Percentiles rank a stretch among this genome's conserved stretches.
Conservation (phyloP, 768 basidiomycete species). For the Agrocybe praecox region DNA sequence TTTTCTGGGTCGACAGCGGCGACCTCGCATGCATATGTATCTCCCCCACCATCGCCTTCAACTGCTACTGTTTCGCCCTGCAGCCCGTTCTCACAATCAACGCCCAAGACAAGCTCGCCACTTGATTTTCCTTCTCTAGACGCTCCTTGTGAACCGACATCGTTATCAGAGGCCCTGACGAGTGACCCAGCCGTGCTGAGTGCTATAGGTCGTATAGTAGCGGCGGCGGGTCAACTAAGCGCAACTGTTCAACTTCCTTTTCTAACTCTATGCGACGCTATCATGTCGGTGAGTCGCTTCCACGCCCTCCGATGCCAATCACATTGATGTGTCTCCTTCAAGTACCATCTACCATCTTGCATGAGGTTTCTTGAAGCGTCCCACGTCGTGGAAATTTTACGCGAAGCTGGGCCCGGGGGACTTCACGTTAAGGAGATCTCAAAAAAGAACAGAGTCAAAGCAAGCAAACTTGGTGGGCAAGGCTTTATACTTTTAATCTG, state of each 20-base stretch:
- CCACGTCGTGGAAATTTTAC: conserved; percentile 69
- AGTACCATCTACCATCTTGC: conserved; percentile 80
- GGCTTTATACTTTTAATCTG: not conserved
- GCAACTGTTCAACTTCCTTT: conserved; percentile 70
- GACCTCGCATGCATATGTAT: conserved; percentile 29
- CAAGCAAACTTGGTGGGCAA: conserved; percentile 52
- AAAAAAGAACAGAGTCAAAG: conserved; percentile 43
- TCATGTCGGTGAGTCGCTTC: conserved; percentile 57
- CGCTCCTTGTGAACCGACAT: conserved; percentile 43
- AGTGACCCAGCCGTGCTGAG: conserved; percentile 59
- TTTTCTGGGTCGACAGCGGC: conserved; percentile 7
- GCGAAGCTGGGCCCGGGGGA: conserved; percentile 58
- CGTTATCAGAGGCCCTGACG: conserved; percentile 55
- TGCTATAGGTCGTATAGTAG: conserved; percentile 66
- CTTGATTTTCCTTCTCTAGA: conserved; percentile 65
- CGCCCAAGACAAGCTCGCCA: not conserved
- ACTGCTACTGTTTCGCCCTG: conserved; percentile 4
- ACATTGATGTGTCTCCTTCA: conserved; percentile 1
- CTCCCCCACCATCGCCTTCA: conserved; percentile 35
- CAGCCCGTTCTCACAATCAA: not conserved
- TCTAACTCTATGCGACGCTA: conserved; percentile 71
- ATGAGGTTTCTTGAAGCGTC: conserved; percentile 74
- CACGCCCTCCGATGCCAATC: not conserved
- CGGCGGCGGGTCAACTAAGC: conserved; percentile 69
- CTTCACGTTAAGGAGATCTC: conserved; percentile 52